phyloP scores from a whole-genome alignment of 2,329 filamentous ascomycete genomes.

The Colletotrichum sp. region DNA sequence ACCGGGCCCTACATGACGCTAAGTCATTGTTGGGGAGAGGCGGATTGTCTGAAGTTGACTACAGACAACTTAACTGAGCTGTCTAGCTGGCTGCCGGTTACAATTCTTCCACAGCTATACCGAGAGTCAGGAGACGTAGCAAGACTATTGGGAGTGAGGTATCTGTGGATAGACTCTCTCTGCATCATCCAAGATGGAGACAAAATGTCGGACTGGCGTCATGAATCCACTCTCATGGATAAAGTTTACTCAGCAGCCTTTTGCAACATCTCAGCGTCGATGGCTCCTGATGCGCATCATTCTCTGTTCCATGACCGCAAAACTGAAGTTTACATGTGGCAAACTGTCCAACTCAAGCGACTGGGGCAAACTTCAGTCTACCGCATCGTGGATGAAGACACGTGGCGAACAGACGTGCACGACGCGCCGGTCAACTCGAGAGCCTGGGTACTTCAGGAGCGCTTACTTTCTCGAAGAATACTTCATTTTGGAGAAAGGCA shows the following conservation, averaged over 20 bases:
- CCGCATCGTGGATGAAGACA: neutral
- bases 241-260: constrained; percentile 23
- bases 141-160: neutral
- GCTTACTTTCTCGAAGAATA: neutral
- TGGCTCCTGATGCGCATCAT: neutral
- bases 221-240: constrained; percentile 21
- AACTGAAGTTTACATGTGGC: neutral
- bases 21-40: constrained; percentile 6
- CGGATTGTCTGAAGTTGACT: neutral
- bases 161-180: constrained; percentile 19
- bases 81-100: neutral
- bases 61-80: neutral
- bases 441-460: constrained; percentile 5
- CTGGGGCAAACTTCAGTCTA: neutral
- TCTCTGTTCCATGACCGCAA: neutral
- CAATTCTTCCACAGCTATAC: constrained; percentile 1
- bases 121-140: neutral
- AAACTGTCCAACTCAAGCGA: neutral
- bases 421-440: neutral
- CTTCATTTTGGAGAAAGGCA: constrained; percentile 1
- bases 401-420: neutral
- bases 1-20: neutral
- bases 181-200: constrained; percentile 20
- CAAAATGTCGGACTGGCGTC: constrained; percentile 21
- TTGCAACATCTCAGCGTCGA: constrained; percentile 25